Evolutionary conservation across 2,329 filamentous ascomycete species (phyloP), one percentile per base, ranked within the genome.

Genomic region (Penicillium sp.): DNA sequence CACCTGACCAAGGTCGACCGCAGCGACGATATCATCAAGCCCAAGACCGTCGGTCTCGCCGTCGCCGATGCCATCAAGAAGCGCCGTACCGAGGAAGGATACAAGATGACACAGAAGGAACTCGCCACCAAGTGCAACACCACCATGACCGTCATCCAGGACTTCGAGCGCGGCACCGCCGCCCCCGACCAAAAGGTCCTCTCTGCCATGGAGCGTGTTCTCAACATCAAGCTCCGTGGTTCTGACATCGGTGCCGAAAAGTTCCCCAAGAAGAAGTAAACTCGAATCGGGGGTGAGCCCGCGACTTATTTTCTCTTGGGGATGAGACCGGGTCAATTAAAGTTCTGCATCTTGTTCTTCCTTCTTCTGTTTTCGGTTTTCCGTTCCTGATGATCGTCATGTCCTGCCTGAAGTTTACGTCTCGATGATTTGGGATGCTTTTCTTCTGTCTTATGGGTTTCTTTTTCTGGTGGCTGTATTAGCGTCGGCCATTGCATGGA

Each of bases 1-100:
- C 93, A 91, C 75, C 85, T 98, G 67, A 98, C 95, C 68, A 97
- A 98, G 84, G 93, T 99, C 78, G 95, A 98, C 84, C 93, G 94
- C 69, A 89, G 88, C 76, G 93, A 98, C 83, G 95, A 97, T 76
- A 96, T 97, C 81, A 89, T 98, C 80, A 96, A 96, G 83, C 93
- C 92, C 74, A 96, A 96, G 82, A 96, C 92, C 49, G 84, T 97
- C 60, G 92, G 92, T 75, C 84, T 85, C 72, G 83, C 86, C 58
- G 91, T 98, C 66, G 92, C 90, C 71, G 87, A 91, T 67, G 90
- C 89, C 66, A 97, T 98, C 81, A 85, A 87, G 72, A 85, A 89
- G 72, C 86, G 90, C 57, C 90, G 95, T 66, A 88, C 87, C 75
- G 87, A 89, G 75, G 88, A 91, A 76, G 90, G 90, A 79, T 92